Base-by-base conservation (phyloP, 192 early-diverging fungal species). In the Coemansia umbellata region DNA sequence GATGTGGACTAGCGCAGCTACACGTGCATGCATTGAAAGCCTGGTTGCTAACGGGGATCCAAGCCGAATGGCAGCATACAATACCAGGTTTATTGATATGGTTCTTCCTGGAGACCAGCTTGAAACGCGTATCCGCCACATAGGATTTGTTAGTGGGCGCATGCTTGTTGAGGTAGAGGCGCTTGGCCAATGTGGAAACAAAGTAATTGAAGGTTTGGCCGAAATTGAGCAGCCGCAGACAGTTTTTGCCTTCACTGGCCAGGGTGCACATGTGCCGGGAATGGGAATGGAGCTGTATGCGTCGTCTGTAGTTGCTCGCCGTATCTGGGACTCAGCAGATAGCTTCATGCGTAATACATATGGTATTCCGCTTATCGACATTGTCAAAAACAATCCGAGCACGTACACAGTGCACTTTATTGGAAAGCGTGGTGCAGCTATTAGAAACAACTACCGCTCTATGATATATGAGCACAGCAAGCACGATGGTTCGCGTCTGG, bases 281-380 rank as follows among this genome's bases (percentile, higher is more conserved):
- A 97, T 97, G 94, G 94, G 94, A 56, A 97, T 97, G 94, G 84
- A 83, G 28, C 81, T 97, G 23, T 97, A 97, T 55, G 80, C 74
- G 8, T 70, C 75, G 24, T 92, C 90, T 1, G 60, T 81, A 33
- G 81, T 89, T 58, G 92, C 94, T 22, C 85, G 85, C 55, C 79
- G 80, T n/a, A 81, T 94, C 50, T 97, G 94, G 94, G 89, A 97
- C 62, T 81, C 85, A 40, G 92, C 94, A 52, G 92, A 97, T 63
- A 40, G 55, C n/a, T 89, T 92, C 73, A 87, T 93, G 78, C 81
- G 88, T 62, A 69, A 77, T 37, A 84, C 82, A 32, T 97, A 93
- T 70, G 91, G 87, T 17, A 77, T 97, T 53, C 91, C 94, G 39
- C 88, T 97, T 55, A 37, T 97, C 26, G 84, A 91, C 47, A 93